Percentiles rank a stretch among this genome's conserved stretches.
phyloP scores from a whole-genome alignment of 148 eudicot genomes.

The Bassia scoparia region DNA sequence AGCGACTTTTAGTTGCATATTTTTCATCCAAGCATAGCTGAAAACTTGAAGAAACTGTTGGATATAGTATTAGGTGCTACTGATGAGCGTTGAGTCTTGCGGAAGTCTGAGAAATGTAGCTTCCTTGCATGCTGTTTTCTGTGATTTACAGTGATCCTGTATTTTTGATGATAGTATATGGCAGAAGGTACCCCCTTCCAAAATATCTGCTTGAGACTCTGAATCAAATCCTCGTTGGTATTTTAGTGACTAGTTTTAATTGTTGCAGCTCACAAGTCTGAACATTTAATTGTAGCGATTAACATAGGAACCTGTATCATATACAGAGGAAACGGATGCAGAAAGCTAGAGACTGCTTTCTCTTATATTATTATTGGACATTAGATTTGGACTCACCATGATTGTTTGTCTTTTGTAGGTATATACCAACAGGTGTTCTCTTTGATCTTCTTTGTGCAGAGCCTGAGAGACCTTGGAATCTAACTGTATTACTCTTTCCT shows the following conservation, averaged over 20 bases:
- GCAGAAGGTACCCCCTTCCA: neutral
- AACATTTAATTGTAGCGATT: neutral
- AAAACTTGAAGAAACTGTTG: neutral
- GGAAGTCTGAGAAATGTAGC: neutral
- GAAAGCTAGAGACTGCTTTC: neutral
- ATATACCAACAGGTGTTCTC: constrained; percentile 89
- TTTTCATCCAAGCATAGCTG: constrained; percentile 3
- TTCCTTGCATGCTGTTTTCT: neutral
- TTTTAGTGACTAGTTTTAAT: neutral
- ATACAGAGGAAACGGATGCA: neutral
- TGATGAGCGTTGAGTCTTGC: neutral
- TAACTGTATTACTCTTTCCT: constrained; percentile 50
- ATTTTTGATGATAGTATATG: neutral
- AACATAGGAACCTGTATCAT: neutral
- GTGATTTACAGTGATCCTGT: neutral
- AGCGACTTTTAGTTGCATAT: neutral
- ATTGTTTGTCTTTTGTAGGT: constrained; percentile 50
- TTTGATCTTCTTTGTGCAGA: constrained; percentile 96
- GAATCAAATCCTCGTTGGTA: neutral
- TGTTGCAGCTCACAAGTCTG: neutral
- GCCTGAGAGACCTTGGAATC: constrained; percentile 93
- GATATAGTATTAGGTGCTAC: neutral
- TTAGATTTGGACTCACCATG: constrained; percentile 2
- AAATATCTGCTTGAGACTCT: neutral
- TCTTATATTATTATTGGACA: neutral